Evolutionary conservation across 495 filamentous ascomycete species (phyloP), one percentile per base, ranked within the genome.

Genomic region (Hyaloscypha hepaticicola): DNA sequence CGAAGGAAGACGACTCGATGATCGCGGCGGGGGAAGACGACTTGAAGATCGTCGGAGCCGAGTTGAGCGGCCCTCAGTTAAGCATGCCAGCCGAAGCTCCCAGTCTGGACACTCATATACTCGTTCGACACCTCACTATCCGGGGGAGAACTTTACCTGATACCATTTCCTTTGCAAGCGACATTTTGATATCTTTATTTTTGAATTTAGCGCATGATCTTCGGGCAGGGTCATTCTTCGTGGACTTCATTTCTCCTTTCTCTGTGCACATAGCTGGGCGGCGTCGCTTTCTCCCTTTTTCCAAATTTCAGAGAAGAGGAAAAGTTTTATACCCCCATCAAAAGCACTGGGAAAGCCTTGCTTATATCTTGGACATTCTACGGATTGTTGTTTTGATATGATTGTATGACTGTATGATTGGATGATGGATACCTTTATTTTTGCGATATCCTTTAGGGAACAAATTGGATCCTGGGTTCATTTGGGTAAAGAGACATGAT

Each of bases 351-450:
- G 64, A 49, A 28, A 50, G 61, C 27, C 55, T 57, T 50, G 48
- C 22, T 48, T 45, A 24, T 63, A 64, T n/a, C 38, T 34, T 33
- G 19, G 48, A 29, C n/a, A 31, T 51, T 26, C 21, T 41, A 49
- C 21, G 29, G 48, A 53, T 60, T 55, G 60, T 63, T 71, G 66
- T 66, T 68, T 66, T 28, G 69, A 70, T 71, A 68, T 28, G 63
- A 67, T 55, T 68, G 66, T 68, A 71, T 67, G 69, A 71, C 62
- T 71, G 69, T 71, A 71, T 69, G 69, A 71, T 65, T 71, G 14
- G 58, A 71, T 58, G 66, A 71, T 19, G 64, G 60, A 68, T 68
- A 68, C 66, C 66, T 62, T 21, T 58, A 57, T 60, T 58, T 55
- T 68, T 68, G 33, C 53, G 27, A 33, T 21, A 34, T 58, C 45